phyloP scores from a whole-genome alignment of 73 alveolate species.

The Tetrahymena thermophila region DNA sequence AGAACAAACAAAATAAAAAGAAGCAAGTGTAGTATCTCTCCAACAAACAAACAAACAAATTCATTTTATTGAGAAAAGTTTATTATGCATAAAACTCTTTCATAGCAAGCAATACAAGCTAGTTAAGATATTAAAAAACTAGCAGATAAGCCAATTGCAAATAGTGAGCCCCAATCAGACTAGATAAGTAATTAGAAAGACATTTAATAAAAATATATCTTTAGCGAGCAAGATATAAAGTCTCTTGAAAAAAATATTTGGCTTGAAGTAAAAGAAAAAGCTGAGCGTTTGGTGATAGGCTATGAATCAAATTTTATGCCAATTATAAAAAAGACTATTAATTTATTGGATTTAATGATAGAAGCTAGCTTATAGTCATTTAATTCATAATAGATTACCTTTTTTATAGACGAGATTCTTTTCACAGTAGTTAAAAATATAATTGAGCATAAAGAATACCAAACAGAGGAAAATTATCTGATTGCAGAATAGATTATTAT shows the following conservation, averaged over 20 bases:
- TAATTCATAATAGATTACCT: background rate
- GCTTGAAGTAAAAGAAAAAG: background rate
- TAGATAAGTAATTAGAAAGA: background rate
- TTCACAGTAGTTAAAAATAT: background rate
- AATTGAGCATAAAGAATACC: background rate
- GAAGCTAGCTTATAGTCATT: background rate
- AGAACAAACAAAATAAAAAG: background rate
- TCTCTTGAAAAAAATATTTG: background rate
- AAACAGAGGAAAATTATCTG: background rate
- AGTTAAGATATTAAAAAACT: background rate
- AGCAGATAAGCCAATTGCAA: too few species aligned
- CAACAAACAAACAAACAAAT: background rate
- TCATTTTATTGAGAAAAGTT: background rate
- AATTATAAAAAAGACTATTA: background rate
- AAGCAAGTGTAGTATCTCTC: background rate
- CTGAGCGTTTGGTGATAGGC: background rate
- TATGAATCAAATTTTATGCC: background rate
- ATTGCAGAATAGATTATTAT: background rate
- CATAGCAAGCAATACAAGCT: background rate
- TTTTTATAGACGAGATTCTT: background rate
- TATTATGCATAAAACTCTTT: background rate
- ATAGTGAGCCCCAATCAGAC: background rate
- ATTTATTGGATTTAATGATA: background rate
- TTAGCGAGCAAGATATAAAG: background rate
- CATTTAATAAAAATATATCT: background rate